phyloP scores from a whole-genome alignment of 768 basidiomycete genomes.

The Cantharellus cinnabarinus region DNA sequence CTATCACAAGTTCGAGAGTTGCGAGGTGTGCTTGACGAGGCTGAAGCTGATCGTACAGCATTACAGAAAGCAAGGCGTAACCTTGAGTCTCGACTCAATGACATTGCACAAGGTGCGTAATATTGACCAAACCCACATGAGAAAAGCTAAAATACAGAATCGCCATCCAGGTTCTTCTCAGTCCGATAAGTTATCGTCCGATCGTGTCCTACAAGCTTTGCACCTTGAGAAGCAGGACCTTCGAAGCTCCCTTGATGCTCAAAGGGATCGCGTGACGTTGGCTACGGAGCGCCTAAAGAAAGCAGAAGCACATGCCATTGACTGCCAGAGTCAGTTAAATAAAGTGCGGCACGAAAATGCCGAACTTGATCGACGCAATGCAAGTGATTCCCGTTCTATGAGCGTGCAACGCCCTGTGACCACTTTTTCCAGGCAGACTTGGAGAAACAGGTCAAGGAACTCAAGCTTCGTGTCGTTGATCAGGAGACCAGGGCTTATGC shows the following conservation, averaged over 20 bases:
- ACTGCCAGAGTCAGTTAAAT: conserved; percentile 57
- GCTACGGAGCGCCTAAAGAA: conserved; percentile 64
- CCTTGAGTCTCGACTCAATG: conserved; percentile 59
- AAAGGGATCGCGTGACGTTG: conserved; percentile 49
- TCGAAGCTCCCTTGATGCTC: conserved; percentile 56
- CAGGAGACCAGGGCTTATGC: conserved; percentile 60
- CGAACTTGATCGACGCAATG: conserved; percentile 57
- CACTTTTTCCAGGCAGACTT: conserved; percentile 38
- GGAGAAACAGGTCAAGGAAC: conserved; percentile 70
- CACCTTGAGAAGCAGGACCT: conserved; percentile 68
- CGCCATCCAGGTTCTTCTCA: conserved; percentile 24
- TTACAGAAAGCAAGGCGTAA: conserved; percentile 67
- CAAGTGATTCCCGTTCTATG: conserved; percentile 16
- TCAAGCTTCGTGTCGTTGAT: conserved; percentile 66
- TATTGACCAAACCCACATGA: too few relatives aligned
- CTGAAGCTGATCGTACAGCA: conserved; percentile 59
- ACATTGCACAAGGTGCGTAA: conserved; percentile 45
- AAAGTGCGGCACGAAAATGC: conserved; percentile 66
- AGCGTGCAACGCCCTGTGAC: neutral
- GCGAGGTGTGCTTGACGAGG: conserved; percentile 61
- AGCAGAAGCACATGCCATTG: conserved; percentile 53
- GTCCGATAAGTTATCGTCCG: conserved; percentile 44
- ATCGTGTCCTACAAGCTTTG: conserved; percentile 53
- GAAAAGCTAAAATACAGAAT: too few relatives aligned
- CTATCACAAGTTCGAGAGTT: conserved; percentile 77